These are phyloP conservation scores for Rugonectria rugulosa DNA, from an alignment of 2,329 filamentous ascomycete genomes.

Conservation along the genomic window DNA sequence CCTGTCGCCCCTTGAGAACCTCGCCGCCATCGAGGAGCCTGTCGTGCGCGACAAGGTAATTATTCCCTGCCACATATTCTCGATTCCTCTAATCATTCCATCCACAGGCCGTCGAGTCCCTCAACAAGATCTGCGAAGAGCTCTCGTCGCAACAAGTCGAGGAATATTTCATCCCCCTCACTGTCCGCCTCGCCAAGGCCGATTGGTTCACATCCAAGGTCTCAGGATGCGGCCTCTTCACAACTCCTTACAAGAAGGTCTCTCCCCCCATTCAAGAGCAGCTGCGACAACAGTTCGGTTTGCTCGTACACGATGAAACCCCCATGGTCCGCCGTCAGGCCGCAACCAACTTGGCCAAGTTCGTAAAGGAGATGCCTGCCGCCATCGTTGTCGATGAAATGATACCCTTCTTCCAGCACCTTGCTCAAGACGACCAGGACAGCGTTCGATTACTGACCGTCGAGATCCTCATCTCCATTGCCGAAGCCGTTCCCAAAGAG, in stretches of 20 bases:
- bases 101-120: conserved; percentile 89
- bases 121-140: conserved; percentile 98
- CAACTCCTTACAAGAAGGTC: conserved; percentile 90
- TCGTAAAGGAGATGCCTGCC: conserved; percentile 95
- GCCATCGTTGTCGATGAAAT: conserved; percentile 95
- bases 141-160: conserved; percentile 93
- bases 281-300: conserved; percentile 88
- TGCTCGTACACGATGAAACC: conserved; percentile 96
- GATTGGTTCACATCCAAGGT: conserved; percentile 99
- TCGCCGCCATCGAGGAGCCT: conserved; percentile 97
- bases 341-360: conserved; percentile 95
- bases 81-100: conserved; percentile 10
- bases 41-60: conserved; percentile 95
- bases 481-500: conserved; percentile 96
- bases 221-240: conserved; percentile 95
- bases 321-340: conserved; percentile 98
- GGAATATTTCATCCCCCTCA: conserved; percentile 96
- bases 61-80: conserved; percentile 3
- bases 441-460: conserved; percentile 96
- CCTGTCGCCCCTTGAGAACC: conserved; percentile 94
- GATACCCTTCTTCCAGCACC: conserved; percentile 98
- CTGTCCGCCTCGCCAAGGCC: conserved; percentile 94
- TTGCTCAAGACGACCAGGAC: conserved; percentile 96
- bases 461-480: conserved; percentile 94
- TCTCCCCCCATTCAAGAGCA: conserved; percentile 87